Percentiles rank a stretch among this genome's conserved stretches.
Evolutionary conservation across 1,139 yeast species (phyloP).

Genomic region (Blastobotrys proliferans): DNA sequence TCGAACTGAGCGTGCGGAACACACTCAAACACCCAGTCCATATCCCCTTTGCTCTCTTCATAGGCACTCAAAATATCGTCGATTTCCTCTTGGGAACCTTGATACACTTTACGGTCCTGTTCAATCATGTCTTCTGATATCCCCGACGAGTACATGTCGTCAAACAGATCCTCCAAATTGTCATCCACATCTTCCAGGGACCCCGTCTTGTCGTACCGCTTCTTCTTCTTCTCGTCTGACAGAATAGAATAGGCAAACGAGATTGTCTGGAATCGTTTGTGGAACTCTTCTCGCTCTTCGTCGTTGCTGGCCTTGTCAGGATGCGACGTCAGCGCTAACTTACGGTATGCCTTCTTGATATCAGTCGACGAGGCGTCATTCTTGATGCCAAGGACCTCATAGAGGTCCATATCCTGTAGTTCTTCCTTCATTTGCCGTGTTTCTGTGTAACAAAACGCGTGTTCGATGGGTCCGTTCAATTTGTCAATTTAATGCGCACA

Average conservation of each 20-base stretch:
- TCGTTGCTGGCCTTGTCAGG: slow-evolving; percentile 65
- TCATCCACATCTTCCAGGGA: slow-evolving; percentile 50
- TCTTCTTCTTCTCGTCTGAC: slow-evolving; percentile 53
- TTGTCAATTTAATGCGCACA: too few relatives aligned
- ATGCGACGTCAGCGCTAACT: slow-evolving; percentile 63
- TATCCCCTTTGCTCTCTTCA: slow-evolving; percentile 61
- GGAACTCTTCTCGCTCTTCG: slow-evolving; percentile 37
- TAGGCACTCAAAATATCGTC: slow-evolving; percentile 61
- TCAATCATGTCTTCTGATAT: slow-evolving; percentile 72
- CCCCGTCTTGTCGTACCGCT: slow-evolving; percentile 66
- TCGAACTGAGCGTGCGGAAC: slow-evolving; percentile 72
- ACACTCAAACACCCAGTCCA: slow-evolving; percentile 62
- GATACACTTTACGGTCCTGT: slow-evolving; percentile 62
- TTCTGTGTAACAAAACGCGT: too few relatives aligned
- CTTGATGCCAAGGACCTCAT: slow-evolving; percentile 47
- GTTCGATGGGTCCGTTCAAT: too few relatives aligned
- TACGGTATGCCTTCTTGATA: slow-evolving; percentile 69
- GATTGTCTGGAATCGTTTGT: slow-evolving; percentile 56
- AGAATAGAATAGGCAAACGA: slow-evolving; percentile 75
- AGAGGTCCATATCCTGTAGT: slow-evolving; percentile 46
- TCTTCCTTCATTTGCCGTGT: slow-evolving; percentile 9
- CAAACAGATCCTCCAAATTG: slow-evolving; percentile 65
- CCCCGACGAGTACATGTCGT: slow-evolving; percentile 43
- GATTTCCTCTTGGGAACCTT: slow-evolving; percentile 59
- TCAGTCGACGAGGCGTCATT: slow-evolving; percentile 45